Percentiles rank a stretch among this genome's conserved stretches.
phyloP scores from a whole-genome alignment of 23 red algal species.

The Gracilaria gracilis region DNA sequence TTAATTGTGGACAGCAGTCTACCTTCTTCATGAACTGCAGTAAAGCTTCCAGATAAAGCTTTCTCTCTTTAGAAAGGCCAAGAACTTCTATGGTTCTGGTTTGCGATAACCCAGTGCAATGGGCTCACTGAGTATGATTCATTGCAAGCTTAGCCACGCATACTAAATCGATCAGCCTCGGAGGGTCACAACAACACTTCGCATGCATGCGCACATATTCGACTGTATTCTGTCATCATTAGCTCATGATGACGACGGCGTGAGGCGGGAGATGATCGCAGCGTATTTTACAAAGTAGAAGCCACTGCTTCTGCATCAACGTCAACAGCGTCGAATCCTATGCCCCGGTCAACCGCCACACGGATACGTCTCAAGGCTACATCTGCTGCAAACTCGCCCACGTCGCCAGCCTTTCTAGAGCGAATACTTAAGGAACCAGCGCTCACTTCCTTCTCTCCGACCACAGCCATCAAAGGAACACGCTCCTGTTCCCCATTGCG shows the following conservation, averaged over 20 bases:
- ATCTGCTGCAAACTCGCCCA: conserved; percentile 60
- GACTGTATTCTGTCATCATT: background rate
- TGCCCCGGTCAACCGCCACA: conserved; percentile 28
- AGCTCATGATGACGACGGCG: background rate
- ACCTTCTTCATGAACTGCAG: no score
- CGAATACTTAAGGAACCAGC: conserved; percentile 73
- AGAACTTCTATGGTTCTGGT: no score
- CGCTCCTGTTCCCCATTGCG: conserved; percentile 90
- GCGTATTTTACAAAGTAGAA: background rate
- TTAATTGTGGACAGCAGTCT: no score
- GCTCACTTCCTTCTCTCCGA: conserved; percentile 85
- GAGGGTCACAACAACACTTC: no score
- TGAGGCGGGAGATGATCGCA: background rate
- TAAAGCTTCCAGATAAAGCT: no score
- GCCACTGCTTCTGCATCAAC: background rate
- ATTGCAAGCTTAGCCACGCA: no score
- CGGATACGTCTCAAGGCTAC: conserved; percentile 36
- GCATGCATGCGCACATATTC: no score
- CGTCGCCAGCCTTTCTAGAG: conserved; percentile 80
- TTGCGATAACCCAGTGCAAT: no score
- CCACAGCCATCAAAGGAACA: conserved; percentile 90
- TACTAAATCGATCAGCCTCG: no score
- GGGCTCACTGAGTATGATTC: no score
- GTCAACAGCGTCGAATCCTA: conserved; percentile 59
- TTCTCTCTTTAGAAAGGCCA: no score